A percentile compares a stretch with the other conserved stretches of the same genome.
Evolutionary conservation across 129 eudicot genomes (phyloP).

Genomic region (Flaveria bidentis): DNA sequence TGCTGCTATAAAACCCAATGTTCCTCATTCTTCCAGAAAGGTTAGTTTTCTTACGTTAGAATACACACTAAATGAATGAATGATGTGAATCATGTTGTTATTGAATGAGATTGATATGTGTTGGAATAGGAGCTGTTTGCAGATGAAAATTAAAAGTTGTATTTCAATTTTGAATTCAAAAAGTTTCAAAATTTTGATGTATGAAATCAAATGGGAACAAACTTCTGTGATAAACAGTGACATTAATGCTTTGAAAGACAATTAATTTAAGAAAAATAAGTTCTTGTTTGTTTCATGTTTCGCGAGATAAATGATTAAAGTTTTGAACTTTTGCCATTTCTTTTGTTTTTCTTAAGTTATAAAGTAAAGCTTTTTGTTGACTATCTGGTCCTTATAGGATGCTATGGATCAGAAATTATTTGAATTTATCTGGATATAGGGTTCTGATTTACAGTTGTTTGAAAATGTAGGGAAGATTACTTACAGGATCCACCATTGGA

Average conservation of each 20-base stretch:
- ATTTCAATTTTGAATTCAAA: no score
- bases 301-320: neutral
- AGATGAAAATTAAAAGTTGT: no score
- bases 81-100: no score
- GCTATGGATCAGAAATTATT: neutral
- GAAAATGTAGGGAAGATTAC: constrained; percentile 67
- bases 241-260: constrained; percentile 1
- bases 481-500: constrained; percentile 80
- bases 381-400: neutral
- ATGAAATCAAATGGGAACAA: constrained; percentile 7
- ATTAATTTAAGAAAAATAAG: neutral
- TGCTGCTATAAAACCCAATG: constrained; percentile 40
- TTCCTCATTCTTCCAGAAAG: constrained; percentile 68
- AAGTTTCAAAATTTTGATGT: neutral
- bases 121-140: no score
- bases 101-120: no score
- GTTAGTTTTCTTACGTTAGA: constrained; percentile 14
- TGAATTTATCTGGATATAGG: neutral
- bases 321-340: neutral
- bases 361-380: neutral
- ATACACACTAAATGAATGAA: no score
- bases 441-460: constrained; percentile 19
- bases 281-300: neutral
- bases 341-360: neutral
- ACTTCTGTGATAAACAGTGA: neutral